Evolutionary conservation across 495 filamentous ascomycete genomes (phyloP).

Genomic region (Staphylotrichum tortipilum): DNA sequence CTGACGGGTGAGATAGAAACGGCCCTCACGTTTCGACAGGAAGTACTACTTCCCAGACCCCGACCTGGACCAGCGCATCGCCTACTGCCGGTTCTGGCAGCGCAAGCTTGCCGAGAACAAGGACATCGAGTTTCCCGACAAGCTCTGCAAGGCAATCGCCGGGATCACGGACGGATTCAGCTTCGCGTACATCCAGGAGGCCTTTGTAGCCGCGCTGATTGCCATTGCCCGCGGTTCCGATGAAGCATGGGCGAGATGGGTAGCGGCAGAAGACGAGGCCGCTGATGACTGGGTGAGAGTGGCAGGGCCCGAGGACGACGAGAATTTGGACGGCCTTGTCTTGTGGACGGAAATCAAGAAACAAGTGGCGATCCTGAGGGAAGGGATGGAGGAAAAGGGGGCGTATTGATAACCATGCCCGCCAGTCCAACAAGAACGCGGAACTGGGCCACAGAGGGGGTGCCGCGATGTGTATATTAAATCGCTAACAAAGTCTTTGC

Average conservation of each 20-base stretch:
- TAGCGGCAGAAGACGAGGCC: not conserved
- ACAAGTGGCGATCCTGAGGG: conserved; percentile 45
- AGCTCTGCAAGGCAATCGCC: conserved; percentile 45
- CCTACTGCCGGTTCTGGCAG: conserved; percentile 53
- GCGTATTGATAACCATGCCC: too few relatives aligned
- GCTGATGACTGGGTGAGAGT: conserved; percentile 17
- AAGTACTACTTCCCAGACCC: conserved; percentile 56
- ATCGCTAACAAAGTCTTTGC: not conserved
- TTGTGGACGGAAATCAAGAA: conserved; percentile 51
- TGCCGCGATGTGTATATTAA: too few relatives aligned
- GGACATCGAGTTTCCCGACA: conserved; percentile 47
- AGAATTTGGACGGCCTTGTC: conserved; percentile 35
- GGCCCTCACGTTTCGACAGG: conserved; percentile 56
- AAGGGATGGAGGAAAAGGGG: conserved; percentile 42
- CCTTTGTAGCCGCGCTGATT: conserved; percentile 51
- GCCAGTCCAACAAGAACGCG: too few relatives aligned
- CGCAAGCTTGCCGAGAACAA: conserved; percentile 47
- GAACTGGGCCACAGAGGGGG: too few relatives aligned
- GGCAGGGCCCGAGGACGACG: conserved; percentile 17
- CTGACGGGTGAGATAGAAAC: conserved; percentile 29
- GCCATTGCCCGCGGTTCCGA: conserved; percentile 37
- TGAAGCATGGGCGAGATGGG: too few relatives aligned
- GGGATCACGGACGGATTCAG: conserved; percentile 52
- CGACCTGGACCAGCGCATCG: conserved; percentile 40
- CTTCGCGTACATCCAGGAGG: conserved; percentile 60